Conservation (phyloP, 2,329 filamentous ascomycete genomes). For the Fusarium caatingaense region DNA sequence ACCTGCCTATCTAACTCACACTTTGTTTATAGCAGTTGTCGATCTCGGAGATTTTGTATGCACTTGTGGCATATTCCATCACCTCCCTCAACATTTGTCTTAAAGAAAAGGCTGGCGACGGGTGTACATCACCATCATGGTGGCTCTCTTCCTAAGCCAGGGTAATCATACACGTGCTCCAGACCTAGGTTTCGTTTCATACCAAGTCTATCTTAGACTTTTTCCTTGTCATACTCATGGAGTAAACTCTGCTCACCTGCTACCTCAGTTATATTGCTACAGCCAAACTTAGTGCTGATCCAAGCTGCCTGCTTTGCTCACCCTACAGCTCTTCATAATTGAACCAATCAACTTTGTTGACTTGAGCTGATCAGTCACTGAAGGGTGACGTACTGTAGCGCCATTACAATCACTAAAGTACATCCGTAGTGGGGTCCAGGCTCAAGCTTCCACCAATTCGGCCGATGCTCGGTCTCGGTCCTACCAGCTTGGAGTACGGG, state of each 20-base stretch:
- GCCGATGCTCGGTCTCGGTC: neutral
- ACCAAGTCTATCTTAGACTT: neutral
- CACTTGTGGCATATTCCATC: neutral
- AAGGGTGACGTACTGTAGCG: constrained; percentile 16
- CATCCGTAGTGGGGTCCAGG: neutral
- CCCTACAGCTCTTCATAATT: neutral
- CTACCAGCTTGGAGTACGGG: neutral
- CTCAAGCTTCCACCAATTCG: constrained; percentile 4
- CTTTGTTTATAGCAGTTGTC: neutral
- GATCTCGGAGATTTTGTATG: constrained; percentile 2
- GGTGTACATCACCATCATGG: neutral
- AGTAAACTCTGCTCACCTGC: constrained; percentile 6
- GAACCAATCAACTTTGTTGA: neutral
- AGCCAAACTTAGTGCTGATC: neutral
- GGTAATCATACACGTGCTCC: neutral
- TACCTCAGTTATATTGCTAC: neutral
- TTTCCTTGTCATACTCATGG: neutral
- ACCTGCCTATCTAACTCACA: neutral
- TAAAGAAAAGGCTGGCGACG: neutral
- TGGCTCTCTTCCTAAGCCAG: no score
- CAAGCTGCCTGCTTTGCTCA: neutral
- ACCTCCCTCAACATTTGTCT: neutral
- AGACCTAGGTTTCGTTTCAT: neutral
- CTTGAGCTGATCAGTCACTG: neutral
- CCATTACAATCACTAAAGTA: neutral